phyloP scores from a whole-genome alignment of 164 flowering plant species.

The Umbilicus rupestris region DNA sequence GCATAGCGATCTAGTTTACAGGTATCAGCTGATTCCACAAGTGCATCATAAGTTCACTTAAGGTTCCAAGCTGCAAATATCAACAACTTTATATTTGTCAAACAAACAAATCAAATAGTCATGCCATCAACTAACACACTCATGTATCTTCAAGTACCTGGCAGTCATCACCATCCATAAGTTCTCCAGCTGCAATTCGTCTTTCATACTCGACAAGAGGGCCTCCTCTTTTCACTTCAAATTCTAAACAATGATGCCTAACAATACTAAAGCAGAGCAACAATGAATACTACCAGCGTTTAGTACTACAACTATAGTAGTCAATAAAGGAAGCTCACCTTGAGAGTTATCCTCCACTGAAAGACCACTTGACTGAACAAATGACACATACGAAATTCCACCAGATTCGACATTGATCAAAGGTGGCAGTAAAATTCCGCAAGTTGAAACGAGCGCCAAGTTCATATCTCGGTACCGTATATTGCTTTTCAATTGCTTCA shows the following conservation, averaged over 20 bases:
- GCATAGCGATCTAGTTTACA: conserved; percentile 67
- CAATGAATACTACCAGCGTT: background rate
- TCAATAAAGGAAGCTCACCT: conserved; percentile 25
- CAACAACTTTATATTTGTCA: background rate
- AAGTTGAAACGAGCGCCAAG: background rate
- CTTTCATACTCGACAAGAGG: conserved; percentile 90
- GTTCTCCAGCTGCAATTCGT: conserved; percentile 76
- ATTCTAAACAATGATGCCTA: background rate
- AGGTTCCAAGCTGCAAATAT: conserved; percentile 50
- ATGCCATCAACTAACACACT: background rate
- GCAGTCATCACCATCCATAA: conserved; percentile 69
- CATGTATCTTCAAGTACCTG: conserved; percentile 40
- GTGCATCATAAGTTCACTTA: conserved; percentile 84
- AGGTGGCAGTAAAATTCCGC: background rate
- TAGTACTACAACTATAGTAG: background rate
- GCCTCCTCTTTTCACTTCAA: conserved; percentile 38
- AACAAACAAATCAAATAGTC: background rate
- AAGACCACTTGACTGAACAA: conserved; percentile 34
- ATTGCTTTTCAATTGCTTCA: too few relatives aligned
- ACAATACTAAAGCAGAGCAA: background rate
- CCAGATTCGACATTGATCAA: conserved; percentile 14
- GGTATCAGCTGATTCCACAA: conserved; percentile 61
- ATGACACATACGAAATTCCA: conserved; percentile 15
- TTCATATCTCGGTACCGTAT: background rate
- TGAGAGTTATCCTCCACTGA: conserved; percentile 22